Evolutionary conservation across 495 filamentous ascomycete genomes (phyloP).

Genomic region (Chaetomium tenue): DNA sequence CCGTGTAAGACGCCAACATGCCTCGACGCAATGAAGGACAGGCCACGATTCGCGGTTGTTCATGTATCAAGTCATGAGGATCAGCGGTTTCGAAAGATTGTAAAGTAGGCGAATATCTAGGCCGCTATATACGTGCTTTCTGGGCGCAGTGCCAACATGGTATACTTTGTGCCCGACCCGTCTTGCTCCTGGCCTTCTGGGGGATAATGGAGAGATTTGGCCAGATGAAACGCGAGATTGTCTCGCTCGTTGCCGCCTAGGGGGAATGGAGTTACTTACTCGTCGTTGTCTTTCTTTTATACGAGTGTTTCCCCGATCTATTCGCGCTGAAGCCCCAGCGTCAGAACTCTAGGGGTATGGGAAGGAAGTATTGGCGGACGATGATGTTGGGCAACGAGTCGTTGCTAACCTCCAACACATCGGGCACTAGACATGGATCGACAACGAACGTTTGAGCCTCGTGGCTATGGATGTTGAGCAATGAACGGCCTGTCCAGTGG

Average conservation of each 20-base stretch:
- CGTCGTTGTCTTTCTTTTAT: background rate
- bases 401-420: background rate
- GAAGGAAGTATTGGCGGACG: too few species aligned
- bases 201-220: background rate
- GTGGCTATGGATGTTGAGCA: background rate
- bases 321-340: background rate
- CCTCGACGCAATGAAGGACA: slow-evolving; percentile 6
- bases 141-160: background rate
- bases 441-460: background rate
- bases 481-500: background rate
- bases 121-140: background rate
- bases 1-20: background rate
- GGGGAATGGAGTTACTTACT: background rate
- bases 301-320: background rate
- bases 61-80: slow-evolving; percentile 3
- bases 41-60: background rate
- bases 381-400: background rate
- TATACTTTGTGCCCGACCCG: background rate
- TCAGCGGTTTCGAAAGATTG: background rate
- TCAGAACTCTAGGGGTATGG: too few species aligned
- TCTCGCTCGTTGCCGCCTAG: background rate
- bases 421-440: background rate
- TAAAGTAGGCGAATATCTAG: background rate
- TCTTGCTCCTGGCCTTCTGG: background rate
- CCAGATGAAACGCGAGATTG: slow-evolving; percentile 3